phyloP scores from a whole-genome alignment of 768 basidiomycete species.

The Auriculariales sp. region DNA sequence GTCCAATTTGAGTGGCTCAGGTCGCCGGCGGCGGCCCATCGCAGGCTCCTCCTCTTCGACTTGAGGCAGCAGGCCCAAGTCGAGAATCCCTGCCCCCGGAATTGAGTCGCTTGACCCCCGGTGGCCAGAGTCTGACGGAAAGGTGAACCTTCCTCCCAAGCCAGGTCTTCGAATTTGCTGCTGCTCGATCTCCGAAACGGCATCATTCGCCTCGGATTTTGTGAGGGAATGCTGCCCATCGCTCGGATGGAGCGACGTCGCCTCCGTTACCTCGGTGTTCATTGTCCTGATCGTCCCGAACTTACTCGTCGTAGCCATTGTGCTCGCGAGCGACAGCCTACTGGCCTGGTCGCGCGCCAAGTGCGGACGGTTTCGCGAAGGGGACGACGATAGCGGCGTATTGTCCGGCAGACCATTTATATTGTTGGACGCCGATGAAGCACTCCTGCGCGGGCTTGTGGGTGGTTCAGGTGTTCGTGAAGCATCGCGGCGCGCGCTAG shows the following conservation, averaged over 20 bases:
- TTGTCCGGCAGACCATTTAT: slow-evolving; percentile 36
- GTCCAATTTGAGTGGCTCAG: neutral
- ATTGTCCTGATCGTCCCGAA: slow-evolving; percentile 73
- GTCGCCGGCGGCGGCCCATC: neutral
- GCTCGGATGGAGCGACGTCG: slow-evolving; percentile 40
- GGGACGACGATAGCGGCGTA: slow-evolving; percentile 10
- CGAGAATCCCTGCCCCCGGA: neutral
- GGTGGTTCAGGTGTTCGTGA: neutral
- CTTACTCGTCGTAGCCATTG: slow-evolving; percentile 17
- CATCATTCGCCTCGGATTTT: slow-evolving; percentile 42
- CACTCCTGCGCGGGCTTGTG: slow-evolving; percentile 14
- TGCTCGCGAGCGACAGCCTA: slow-evolving; percentile 8
- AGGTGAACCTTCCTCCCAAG: neutral
- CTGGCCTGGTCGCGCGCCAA: slow-evolving; percentile 1
- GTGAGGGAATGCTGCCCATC: slow-evolving; percentile 47
- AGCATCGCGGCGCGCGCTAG: slow-evolving; percentile 17
- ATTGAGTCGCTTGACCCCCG: slow-evolving; percentile 11
- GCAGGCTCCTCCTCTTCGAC: neutral
- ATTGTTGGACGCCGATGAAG: slow-evolving; percentile 45
- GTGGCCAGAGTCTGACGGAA: neutral
- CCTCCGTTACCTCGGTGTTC: slow-evolving; percentile 69
- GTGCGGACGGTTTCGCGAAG: slow-evolving; percentile 1
- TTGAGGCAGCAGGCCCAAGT: neutral
- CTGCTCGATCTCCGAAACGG: neutral
- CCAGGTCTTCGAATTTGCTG: neutral